Conservation (phyloP, 257 asterid species). For the Agastache rugosa region DNA sequence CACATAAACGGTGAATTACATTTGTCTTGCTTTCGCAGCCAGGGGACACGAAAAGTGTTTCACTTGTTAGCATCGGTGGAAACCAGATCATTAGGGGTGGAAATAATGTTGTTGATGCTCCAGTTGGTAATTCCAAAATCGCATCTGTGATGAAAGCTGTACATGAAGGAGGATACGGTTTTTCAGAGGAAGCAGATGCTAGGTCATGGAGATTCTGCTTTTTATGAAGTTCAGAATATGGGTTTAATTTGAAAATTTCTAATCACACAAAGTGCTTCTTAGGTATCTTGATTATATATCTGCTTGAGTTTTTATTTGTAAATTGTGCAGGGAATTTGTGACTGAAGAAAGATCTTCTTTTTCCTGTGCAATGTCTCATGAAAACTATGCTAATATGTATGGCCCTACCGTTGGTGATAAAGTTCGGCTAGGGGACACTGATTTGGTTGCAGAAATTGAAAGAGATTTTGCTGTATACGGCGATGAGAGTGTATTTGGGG, state of each 20-base stretch:
- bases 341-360: constrained; percentile 65
- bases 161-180: constrained; percentile 53
- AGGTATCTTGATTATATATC: constrained; percentile 8
- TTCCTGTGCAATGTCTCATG: constrained; percentile 62
- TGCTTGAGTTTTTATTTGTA: constrained; percentile 34
- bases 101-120: constrained; percentile 76
- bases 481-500: constrained; percentile 97
- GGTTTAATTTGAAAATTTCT: constrained; percentile 24
- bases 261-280: constrained; percentile 17
- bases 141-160: constrained; percentile 58
- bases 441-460: constrained; percentile 85
- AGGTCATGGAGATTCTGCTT: constrained; percentile 52
- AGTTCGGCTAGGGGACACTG: constrained; percentile 92
- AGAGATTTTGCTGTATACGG: constrained; percentile 75
- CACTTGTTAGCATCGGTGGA: constrained; percentile 85
- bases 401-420: constrained; percentile 94
- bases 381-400: constrained; percentile 82
- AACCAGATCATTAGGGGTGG: constrained; percentile 83
- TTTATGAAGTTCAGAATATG: constrained; percentile 18
- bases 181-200: constrained; percentile 60
- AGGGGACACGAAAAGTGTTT: constrained; percentile 93
- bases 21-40: constrained; percentile 59
- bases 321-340: constrained; percentile 69
- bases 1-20: constrained; percentile 24
- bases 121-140: constrained; percentile 52